Base-by-base conservation (phyloP, 371 early-diverging fungal genomes). In the Apophysomyces trapeziformis region DNA sequence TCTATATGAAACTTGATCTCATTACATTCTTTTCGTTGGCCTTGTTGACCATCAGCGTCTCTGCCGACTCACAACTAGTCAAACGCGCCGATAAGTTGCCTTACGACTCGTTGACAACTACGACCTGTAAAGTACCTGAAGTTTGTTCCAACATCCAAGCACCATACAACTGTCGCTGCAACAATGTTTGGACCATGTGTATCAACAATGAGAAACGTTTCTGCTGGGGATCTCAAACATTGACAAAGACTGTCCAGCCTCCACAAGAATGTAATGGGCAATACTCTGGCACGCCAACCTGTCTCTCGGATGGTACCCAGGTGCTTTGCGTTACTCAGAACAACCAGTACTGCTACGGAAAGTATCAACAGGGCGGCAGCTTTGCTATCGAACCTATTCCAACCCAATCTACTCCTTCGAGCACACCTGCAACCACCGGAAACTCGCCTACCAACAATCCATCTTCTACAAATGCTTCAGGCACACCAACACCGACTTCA, bases 251-350 rank as follows among this genome's bases (percentile, higher is more conserved):
- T 37, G 60, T 65, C 16, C 45, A 69, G 14, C 56, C 73, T n/a
- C 78, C 81, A 50, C 56, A 63, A 3, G 63, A 71, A 2, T 80
- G 81, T 65, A 56, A 43, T 37, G 64, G 65, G 0, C 39, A 69
- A 7, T 72, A 75, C 38, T 69, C 69, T 14, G 72, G 68, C 16
- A 71, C 66, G 5, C 45, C 71, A 13, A 68, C 66, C n/a, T 79
- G 82, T 73, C 75, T 82, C 21, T 77, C 78, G 66, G 74, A 72
- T 45, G 35, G 39, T 2, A 59, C 60, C 38, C 69, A 68, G 36
- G 67, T 82, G 12, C 76, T 82, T n/a, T 79, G 82, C 63, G 79
- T 79, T 21, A 78, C 77, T 54, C 65, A 71, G 14, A 68, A 68
- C 47, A 74, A 76, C 54, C 74, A 76, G 44, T 80, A 80, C 56